These are phyloP conservation scores for Pythium rishiriense DNA, from an alignment of 352 stramenopile species.

Conservation along the genomic window DNA sequence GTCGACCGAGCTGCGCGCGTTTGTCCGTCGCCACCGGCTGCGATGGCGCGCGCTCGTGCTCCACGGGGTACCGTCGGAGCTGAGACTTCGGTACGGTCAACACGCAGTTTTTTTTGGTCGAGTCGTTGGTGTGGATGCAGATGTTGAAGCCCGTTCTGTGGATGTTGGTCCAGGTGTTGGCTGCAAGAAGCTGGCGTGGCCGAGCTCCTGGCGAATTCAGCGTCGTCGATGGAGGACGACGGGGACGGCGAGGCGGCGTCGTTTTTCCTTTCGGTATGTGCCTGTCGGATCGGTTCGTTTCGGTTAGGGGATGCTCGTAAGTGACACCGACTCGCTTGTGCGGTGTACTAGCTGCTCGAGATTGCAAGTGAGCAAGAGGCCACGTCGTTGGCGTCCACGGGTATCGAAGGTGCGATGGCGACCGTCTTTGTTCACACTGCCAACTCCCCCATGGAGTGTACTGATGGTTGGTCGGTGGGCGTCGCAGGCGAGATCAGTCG, in stretches of 20 bases:
- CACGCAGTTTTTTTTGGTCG: too few relatives aligned
- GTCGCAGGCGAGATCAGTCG: slow-evolving; percentile 63
- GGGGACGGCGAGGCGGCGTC: slow-evolving; percentile 28
- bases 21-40: slow-evolving; percentile 14
- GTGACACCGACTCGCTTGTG: background rate
- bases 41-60: slow-evolving; percentile 13
- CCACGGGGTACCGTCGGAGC: slow-evolving; percentile 10
- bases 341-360: slow-evolving; percentile 38
- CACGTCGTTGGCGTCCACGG: slow-evolving; percentile 44
- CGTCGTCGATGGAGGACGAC: slow-evolving; percentile 16
- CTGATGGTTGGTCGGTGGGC: background rate
- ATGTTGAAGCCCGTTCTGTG: background rate
- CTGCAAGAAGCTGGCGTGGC: slow-evolving; percentile 7
- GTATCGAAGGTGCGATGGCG: slow-evolving; percentile 50
- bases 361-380: slow-evolving; percentile 39
- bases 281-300: too few relatives aligned
- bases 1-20: background rate
- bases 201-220: slow-evolving; percentile 23
- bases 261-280: slow-evolving; percentile 20
- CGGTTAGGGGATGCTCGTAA: background rate
- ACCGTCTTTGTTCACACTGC: background rate
- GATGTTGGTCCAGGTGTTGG: slow-evolving; percentile 19
- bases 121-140: background rate
- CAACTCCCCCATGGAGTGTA: background rate
- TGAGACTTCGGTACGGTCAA: slow-evolving; percentile 9